These are phyloP conservation scores for Cladophialophora immunda DNA, from an alignment of 2,329 filamentous ascomycete species.

Conservation along the genomic window DNA sequence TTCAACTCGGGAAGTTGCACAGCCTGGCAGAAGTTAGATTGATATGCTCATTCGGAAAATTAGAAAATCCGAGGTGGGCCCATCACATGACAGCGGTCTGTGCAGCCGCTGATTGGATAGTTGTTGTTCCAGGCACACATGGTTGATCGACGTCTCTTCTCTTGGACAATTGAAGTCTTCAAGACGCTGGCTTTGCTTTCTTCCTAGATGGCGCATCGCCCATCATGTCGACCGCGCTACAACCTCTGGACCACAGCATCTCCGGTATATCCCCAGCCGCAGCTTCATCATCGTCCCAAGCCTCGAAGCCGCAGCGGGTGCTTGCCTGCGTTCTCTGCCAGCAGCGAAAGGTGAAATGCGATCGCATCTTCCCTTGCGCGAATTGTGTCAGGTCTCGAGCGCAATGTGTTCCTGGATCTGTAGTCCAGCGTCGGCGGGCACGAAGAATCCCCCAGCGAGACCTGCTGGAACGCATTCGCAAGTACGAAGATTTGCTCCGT, in stretches of 20 bases:
- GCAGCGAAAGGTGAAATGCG: conserved; percentile 21
- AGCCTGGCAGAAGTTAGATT: not conserved
- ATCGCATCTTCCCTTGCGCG: conserved; percentile 10
- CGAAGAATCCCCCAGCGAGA: conserved; percentile 74
- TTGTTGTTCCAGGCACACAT: not conserved
- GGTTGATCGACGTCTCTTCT: not conserved
- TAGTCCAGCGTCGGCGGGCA: conserved; percentile 64
- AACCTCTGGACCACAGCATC: not conserved
- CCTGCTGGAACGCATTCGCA: conserved; percentile 72
- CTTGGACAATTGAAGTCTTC: not conserved
- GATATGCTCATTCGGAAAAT: not conserved
- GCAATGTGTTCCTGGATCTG: conserved; percentile 60
- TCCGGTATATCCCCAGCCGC: not conserved
- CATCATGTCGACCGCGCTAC: not conserved
- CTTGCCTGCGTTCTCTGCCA: conserved; percentile 67
- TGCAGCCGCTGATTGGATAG: not conserved
- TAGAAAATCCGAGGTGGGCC: not conserved
- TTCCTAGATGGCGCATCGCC: not conserved
- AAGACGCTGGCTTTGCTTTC: not conserved
- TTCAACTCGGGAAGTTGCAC: too few species aligned
- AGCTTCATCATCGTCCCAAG: not conserved
- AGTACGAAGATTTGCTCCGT: conserved; percentile 72
- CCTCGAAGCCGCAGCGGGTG: conserved; percentile 49
- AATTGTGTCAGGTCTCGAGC: conserved; percentile 59
- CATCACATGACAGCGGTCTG: not conserved